Evolutionary conservation across 495 filamentous ascomycete genomes (phyloP).

Genomic region (Amorphotheca resinae): DNA sequence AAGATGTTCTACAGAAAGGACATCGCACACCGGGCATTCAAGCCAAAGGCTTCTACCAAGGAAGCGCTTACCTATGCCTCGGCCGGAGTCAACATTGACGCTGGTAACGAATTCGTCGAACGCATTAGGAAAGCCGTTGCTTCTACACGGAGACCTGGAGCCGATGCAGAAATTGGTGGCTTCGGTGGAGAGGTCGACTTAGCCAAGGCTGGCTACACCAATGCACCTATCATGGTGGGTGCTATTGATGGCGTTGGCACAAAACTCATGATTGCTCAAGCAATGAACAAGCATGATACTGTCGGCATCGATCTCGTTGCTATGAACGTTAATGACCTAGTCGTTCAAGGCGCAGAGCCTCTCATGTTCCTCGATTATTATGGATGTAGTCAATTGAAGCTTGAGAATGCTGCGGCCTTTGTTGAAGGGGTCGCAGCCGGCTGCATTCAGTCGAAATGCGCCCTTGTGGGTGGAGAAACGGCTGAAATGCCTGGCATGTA

Average conservation of each 20-base stretch:
- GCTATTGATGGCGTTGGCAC: slow-evolving; percentile 96
- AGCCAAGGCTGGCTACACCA: slow-evolving; percentile 56
- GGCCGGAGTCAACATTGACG: slow-evolving; percentile 84
- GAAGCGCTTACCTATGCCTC: slow-evolving; percentile 78
- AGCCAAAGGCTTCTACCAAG: slow-evolving; percentile 23
- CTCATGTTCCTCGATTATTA: slow-evolving; percentile 96
- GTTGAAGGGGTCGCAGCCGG: slow-evolving; percentile 79
- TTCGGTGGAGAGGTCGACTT: slow-evolving; percentile 89
- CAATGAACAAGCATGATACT: slow-evolving; percentile 76
- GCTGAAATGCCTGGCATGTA: slow-evolving; percentile 97
- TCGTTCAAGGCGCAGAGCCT: slow-evolving; percentile 89
- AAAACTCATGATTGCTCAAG: slow-evolving; percentile 88
- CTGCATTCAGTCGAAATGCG: slow-evolving; percentile 69
- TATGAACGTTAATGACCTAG: slow-evolving; percentile 97
- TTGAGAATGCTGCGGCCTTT: slow-evolving; percentile 62
- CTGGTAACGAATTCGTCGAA: slow-evolving; percentile 80
- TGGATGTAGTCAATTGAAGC: slow-evolving; percentile 74
- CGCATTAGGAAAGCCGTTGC: slow-evolving; percentile 68
- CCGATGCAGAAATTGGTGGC: slow-evolving; percentile 83
- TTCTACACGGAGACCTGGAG: slow-evolving; percentile 69
- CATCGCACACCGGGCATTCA: slow-evolving; percentile 65
- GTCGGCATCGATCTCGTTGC: slow-evolving; percentile 94
- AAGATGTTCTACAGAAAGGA: slow-evolving; percentile 89
- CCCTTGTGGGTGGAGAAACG: slow-evolving; percentile 90
- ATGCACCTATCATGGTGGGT: slow-evolving; percentile 67